Conservation (phyloP, 2,329 filamentous ascomycete genomes). For the Colletotrichum falcatum region DNA sequence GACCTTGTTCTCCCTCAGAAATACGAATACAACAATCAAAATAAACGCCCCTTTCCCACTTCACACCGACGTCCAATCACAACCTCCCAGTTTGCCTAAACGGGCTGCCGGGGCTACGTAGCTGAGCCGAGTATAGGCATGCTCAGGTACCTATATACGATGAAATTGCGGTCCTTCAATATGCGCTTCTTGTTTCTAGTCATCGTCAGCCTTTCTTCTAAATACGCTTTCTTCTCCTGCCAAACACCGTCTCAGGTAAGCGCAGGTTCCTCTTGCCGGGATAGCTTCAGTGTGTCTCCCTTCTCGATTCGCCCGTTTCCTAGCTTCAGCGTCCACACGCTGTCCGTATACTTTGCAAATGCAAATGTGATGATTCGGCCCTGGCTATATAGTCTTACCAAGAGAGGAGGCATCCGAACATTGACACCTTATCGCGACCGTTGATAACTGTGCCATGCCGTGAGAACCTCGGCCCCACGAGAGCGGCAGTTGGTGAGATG, state of each 20-base stretch:
- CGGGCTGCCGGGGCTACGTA: constrained; percentile 12
- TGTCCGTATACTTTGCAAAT: not conserved
- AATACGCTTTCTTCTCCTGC: not conserved
- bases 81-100: not conserved
- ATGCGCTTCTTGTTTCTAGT: not conserved
- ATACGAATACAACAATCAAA: not conserved
- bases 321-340: not conserved
- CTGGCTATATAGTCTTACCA: not conserved
- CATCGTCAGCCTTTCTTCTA: not conserved
- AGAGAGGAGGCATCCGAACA: not conserved
- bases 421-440: not conserved
- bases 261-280: not conserved
- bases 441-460: not conserved
- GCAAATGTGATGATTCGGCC: not conserved
- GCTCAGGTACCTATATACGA: not conserved
- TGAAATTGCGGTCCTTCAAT: not conserved
- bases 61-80: not conserved
- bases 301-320: not conserved
- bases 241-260: not conserved
- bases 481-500: not conserved
- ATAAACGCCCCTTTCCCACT: not conserved
- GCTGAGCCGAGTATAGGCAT: not conserved
- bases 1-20: not conserved
- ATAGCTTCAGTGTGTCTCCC: not conserved
- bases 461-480: not conserved